Percentiles rank a stretch among this genome's conserved stretches.
phyloP scores from a whole-genome alignment of 345 rosid species.

The Brassica incana region DNA sequence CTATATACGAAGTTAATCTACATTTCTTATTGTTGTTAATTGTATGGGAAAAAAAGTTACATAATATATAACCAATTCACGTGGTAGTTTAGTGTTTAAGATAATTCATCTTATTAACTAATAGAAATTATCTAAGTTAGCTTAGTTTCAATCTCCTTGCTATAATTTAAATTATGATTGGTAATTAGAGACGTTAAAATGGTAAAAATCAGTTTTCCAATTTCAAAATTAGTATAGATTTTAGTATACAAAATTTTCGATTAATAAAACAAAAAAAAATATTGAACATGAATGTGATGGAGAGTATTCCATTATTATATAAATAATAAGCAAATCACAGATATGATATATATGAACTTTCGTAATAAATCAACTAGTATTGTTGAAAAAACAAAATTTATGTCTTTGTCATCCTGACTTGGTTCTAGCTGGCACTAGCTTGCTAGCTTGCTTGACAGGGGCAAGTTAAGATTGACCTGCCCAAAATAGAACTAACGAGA shows the following conservation, averaged over 20 bases:
- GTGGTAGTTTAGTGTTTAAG: not conserved
- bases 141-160: not conserved
- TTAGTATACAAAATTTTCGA: not conserved
- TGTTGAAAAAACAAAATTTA: not conserved
- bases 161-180: not conserved
- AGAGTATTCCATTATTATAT: not conserved
- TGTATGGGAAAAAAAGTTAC: not conserved
- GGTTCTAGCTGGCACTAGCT: not conserved
- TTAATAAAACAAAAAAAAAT: not conserved
- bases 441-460: slow-evolving; percentile 27
- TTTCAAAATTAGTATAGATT: not conserved
- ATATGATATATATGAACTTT: not conserved
- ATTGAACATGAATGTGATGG: not conserved
- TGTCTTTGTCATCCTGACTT: slow-evolving; percentile 13
- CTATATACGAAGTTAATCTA: too few relatives aligned
- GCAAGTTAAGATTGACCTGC: slow-evolving; percentile 18
- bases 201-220: not conserved
- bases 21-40: not conserved
- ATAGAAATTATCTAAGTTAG: too few relatives aligned
- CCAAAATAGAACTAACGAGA: not conserved
- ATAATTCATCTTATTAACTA: not conserved
- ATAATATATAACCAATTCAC: not conserved
- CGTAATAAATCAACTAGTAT: not conserved
- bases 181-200: not conserved
- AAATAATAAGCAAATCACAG: not conserved